Evolutionary conservation across 108 stramenopile genomes (phyloP).

Genomic region (Nitzschia inconspicua): DNA sequence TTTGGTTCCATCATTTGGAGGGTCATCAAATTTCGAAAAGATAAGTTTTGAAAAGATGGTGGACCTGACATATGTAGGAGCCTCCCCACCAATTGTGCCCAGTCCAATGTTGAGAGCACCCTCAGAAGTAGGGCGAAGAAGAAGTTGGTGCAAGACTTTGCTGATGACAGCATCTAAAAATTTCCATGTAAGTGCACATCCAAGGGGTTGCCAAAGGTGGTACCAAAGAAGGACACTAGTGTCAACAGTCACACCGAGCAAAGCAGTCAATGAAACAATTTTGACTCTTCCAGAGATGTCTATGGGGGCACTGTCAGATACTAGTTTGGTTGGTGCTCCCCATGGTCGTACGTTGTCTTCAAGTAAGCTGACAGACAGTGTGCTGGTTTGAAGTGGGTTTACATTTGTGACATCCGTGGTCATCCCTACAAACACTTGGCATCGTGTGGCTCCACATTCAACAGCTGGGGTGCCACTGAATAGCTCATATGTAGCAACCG

Average conservation of each 20-base stretch:
- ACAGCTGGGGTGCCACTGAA: constrained; percentile 20
- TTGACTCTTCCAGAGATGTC: constrained; percentile 7
- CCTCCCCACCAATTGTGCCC: too few relatives aligned
- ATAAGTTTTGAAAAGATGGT: too few relatives aligned
- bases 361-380: too few relatives aligned
- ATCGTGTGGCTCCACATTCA: constrained; percentile 3
- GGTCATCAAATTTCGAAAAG: too few relatives aligned
- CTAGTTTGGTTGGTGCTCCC: constrained; percentile 11
- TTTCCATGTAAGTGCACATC: constrained; percentile 22
- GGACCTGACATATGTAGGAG: too few relatives aligned
- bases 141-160: constrained; percentile 16
- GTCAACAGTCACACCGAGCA: constrained; percentile 16
- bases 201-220: constrained; percentile 25
- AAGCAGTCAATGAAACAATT: constrained; percentile 1
- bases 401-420: not conserved
- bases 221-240: constrained; percentile 8
- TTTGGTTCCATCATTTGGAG: too few relatives aligned
- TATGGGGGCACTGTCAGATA: constrained; percentile 8
- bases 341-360: constrained; percentile 16
- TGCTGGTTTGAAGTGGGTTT: not conserved
- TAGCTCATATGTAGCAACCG: constrained; percentile 22
- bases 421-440: constrained; percentile 5
- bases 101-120: not conserved
- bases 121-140: constrained; percentile 11
- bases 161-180: constrained; percentile 8